Base-by-base conservation (phyloP, 2,329 filamentous ascomycete species). In the Bisporella sp. region DNA sequence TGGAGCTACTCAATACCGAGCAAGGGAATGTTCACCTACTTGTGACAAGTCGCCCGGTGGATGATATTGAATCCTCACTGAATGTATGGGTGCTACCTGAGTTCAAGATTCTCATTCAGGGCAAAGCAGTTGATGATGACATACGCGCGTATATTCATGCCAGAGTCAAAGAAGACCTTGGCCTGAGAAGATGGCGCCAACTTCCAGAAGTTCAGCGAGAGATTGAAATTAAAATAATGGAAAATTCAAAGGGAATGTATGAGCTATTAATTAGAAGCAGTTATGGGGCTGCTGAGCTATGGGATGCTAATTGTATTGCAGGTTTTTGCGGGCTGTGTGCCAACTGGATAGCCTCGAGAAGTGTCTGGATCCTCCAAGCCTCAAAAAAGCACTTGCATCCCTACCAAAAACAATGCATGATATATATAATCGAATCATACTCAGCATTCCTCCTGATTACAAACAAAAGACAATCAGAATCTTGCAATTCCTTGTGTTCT, bases 181-280 rank as follows among this genome's bases (percentile, higher is more conserved):
- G 45, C 7, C 49, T 64, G 9, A 56, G 53, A 28, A 58, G 59
- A 41, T 65, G 63, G 64, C 33, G 37, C 46, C 6, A 21, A 2
- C 40, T 43, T 5, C 54, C 55, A 31, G 47, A 62, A 1, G 48
- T 64, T 31, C 58, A 57, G 49, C 8, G 43, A 6, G 29, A 60
- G 21, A 64, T 62, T 32, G 55, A 64, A 44, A 30, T 4, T 13
- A 42, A 32, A 29, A 35, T 66, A 11, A 53, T 55, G 9, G 4
- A 55, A 5, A 62, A 62, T 35, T 55, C 60, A 6, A 46, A 61
- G 41, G 63, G 63, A 47, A 66, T 64, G 64, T 66, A 57, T 7
- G 37, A 49, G 28, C 48, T 56, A 3, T n/a, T n/a, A n/a, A n/a
- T n/a, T n/a, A n/a, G n/a, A n/a, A n/a, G n/a, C n/a, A n/a, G n/a